Conservation (phyloP, 164 flowering plant genomes). For the Cinnamomum micranthum region DNA sequence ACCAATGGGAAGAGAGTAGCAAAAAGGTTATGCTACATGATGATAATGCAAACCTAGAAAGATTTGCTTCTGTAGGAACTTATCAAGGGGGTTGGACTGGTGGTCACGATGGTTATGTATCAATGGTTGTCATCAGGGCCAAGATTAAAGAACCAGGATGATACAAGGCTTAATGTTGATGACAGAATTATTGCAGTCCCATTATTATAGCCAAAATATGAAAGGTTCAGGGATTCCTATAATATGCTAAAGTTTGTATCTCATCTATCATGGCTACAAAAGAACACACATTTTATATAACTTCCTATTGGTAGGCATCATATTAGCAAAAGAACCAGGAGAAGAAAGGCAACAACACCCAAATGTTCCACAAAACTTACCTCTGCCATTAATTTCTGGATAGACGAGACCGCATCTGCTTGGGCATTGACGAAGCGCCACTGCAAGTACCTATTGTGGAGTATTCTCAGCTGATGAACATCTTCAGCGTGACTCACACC, state of each 20-base stretch:
- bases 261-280: not conserved
- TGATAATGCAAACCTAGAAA: too few relatives aligned
- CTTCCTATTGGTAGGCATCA: not conserved
- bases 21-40: too few relatives aligned
- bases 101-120: too few relatives aligned
- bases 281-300: not conserved
- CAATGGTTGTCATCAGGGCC: too few relatives aligned
- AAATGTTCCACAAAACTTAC: conserved; percentile 23
- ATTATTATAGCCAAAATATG: not conserved
- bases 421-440: conserved; percentile 81
- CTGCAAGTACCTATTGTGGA: conserved; percentile 77
- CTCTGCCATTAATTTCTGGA: conserved; percentile 65
- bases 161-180: too few relatives aligned
- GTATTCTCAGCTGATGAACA: conserved; percentile 72
- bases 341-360: not conserved
- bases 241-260: not conserved
- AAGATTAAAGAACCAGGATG: too few relatives aligned
- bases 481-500: conserved; percentile 65
- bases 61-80: too few relatives aligned
- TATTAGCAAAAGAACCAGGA: not conserved
- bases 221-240: not conserved
- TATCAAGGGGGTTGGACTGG: too few relatives aligned
- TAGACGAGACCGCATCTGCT: conserved; percentile 45
- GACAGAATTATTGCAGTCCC: not conserved
- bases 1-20: too few relatives aligned